Evolutionary conservation across 495 filamentous ascomycete genomes (phyloP).

Genomic region (Apodospora peruviana): DNA sequence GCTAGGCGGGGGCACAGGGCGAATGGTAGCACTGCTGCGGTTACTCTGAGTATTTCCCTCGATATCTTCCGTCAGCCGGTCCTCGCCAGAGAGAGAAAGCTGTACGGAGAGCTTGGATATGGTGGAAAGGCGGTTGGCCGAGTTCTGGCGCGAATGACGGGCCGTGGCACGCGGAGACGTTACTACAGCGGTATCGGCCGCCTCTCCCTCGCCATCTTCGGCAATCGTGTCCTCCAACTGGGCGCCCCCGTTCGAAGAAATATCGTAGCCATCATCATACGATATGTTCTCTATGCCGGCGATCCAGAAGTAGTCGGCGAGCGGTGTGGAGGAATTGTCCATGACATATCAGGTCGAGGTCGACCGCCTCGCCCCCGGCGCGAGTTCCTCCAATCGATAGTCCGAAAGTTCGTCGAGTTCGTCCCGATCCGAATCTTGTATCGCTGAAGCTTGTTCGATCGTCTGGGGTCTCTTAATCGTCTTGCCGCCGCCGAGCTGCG

Average conservation of each 20-base stretch:
- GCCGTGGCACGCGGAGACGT: slow-evolving; percentile 48
- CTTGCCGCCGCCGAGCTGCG: too few species aligned
- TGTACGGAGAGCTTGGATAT: slow-evolving; percentile 56
- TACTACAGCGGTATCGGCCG: slow-evolving; percentile 32
- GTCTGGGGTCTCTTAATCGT: too few species aligned
- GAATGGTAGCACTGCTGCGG: slow-evolving; percentile 82
- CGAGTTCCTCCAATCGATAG: background rate
- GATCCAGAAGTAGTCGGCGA: slow-evolving; percentile 99
- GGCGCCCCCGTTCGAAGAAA: slow-evolving; percentile 7
- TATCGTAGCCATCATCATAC: slow-evolving; percentile 42
- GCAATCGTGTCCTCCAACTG: slow-evolving; percentile 71
- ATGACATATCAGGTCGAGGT: slow-evolving; percentile 41
- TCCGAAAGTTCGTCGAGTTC: slow-evolving; percentile 3
- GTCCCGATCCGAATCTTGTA: too few species aligned
- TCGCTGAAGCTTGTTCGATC: too few species aligned
- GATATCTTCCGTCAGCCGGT: slow-evolving; percentile 51
- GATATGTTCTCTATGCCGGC: slow-evolving; percentile 77
- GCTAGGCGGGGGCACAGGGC: slow-evolving; percentile 38
- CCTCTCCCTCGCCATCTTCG: slow-evolving; percentile 62
- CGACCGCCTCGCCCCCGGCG: slow-evolving; percentile 5
- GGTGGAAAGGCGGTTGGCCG: slow-evolving; percentile 59
- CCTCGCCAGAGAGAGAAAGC: slow-evolving; percentile 31
- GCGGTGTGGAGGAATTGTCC: slow-evolving; percentile 64
- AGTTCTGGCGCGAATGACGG: slow-evolving; percentile 56
- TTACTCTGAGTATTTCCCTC: slow-evolving; percentile 70